Evolutionary conservation across 305 asterid species (phyloP).

Genomic region (Fraxinus ornus): DNA sequence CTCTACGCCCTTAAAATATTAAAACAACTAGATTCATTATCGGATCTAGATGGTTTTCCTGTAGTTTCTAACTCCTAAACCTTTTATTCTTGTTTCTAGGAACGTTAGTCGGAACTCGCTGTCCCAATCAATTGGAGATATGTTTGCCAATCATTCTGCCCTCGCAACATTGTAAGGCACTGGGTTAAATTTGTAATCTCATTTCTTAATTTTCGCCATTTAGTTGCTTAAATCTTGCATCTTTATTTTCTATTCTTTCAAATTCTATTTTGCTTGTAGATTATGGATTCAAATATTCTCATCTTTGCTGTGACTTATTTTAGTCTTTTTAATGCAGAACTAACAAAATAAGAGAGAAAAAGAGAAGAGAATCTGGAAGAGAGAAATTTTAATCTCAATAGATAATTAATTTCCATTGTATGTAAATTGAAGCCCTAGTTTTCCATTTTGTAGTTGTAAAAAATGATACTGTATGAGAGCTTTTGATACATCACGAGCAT

Average conservation of each 20-base stretch:
- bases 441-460: background rate
- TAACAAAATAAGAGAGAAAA: background rate
- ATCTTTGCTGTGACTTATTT: background rate
- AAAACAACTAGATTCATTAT: constrained; percentile 18
- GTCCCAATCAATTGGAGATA: constrained; percentile 74
- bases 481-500: background rate
- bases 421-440: background rate
- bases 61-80: constrained; percentile 28
- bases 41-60: constrained; percentile 21
- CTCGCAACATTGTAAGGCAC: constrained; percentile 66
- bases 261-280: background rate
- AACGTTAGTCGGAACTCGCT: constrained; percentile 69
- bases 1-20: constrained; percentile 17
- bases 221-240: background rate
- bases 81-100: constrained; percentile 44
- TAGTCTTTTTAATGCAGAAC: background rate
- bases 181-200: constrained; percentile 4
- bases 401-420: background rate
- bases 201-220: constrained; percentile 3
- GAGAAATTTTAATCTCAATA: background rate
- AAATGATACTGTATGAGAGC: background rate
- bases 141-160: constrained; percentile 66
- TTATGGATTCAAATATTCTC: background rate
- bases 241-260: background rate
- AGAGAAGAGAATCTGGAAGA: background rate